Base-by-base conservation (phyloP, 2,329 filamentous ascomycete species). In the Taxawa tesnikishii region DNA sequence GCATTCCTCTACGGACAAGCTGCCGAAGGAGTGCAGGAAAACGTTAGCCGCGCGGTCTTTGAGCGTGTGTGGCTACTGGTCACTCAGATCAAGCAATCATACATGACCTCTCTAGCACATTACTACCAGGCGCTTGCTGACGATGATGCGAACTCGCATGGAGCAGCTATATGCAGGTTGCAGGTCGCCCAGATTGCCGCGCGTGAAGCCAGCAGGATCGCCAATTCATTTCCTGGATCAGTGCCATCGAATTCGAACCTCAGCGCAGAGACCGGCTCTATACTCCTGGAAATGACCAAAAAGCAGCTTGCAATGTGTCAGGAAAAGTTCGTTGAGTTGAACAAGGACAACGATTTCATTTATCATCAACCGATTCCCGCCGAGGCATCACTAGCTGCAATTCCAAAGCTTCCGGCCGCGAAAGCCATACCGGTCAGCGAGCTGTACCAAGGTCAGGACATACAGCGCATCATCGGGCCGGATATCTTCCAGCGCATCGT, bases 371-470 rank as follows among this genome's bases (percentile, higher is more conserved):
- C 75, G 2, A 79, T 98, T 2, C 88, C 90, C 0, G 77, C 79
- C 7, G 85, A 94, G 55, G 82, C 85, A 4, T 79, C 79, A 16
- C 62, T 98, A 9, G 63, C 83, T 1, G 70, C 79, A 1, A 85
- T 98, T 29, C 72, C 85, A 3, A 98, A 96, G 54, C 68, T 96
- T 11, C 85, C 88, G 4, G 92, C 90, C 2, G 87, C 90, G 6
- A 98, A 98, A 55, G 85, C 90, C 3, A 96, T 98, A 40, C 88
- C 90, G 0, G 88, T 98, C 17, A 93, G 83, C 51, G 92, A 98
- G 53, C 66, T 98, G 1, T 98, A 98, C 50, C 85, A 92, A 36
- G 88, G 88, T 2, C 90, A 96, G 57, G 90, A 98, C 53, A 94
- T 98, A 26, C 84, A 94, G 54, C 73, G 85, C 15, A 96, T 98